Conservation (phyloP, 805 yeast genomes). For the Candida tibetensis region DNA sequence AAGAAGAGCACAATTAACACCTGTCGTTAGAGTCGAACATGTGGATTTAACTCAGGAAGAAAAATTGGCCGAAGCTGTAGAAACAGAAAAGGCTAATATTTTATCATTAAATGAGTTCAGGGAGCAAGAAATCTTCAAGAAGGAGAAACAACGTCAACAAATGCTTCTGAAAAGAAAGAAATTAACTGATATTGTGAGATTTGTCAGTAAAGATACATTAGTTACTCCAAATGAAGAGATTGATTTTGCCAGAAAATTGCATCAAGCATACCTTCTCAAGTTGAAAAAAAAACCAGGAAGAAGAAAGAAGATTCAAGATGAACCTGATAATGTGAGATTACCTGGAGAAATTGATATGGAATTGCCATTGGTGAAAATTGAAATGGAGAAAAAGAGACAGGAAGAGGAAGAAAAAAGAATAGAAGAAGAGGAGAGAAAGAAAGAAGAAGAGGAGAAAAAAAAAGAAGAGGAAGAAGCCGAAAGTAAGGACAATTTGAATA, state of each 20-base stretch:
- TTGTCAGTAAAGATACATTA: conserved; percentile 43
- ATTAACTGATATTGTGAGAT: conserved; percentile 58
- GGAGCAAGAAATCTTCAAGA: conserved; percentile 81
- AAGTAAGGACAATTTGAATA: conserved; percentile 12
- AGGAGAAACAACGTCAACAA: conserved; percentile 70
- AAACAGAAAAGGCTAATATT: conserved; percentile 76
- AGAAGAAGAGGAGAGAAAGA: conserved; percentile 7
- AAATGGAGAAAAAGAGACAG: conserved; percentile 22
- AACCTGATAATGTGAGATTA: conserved; percentile 18
- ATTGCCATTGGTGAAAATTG: conserved; percentile 26
- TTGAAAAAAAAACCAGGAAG: conserved; percentile 46
- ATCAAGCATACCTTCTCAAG: conserved; percentile 31
- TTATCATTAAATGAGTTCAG: conserved; percentile 71
- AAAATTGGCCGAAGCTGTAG: conserved; percentile 74
- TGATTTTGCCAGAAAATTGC: conserved; percentile 41
- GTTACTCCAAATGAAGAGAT: conserved; percentile 67
- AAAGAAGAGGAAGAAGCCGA: conserved; percentile 13
- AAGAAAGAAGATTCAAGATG: conserved; percentile 40
- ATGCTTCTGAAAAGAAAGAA: conserved; percentile 63
- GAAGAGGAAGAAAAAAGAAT: conserved; percentile 21
- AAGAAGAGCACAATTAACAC: conserved; percentile 48
- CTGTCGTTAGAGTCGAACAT: conserved; percentile 38
- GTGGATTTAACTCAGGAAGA: conserved; percentile 68
- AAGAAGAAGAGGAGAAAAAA: conserved; percentile 17
- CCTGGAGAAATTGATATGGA: conserved; percentile 32